Conservation (phyloP, 148 eudicot genomes). For the Nepenthes mirabilis region DNA sequence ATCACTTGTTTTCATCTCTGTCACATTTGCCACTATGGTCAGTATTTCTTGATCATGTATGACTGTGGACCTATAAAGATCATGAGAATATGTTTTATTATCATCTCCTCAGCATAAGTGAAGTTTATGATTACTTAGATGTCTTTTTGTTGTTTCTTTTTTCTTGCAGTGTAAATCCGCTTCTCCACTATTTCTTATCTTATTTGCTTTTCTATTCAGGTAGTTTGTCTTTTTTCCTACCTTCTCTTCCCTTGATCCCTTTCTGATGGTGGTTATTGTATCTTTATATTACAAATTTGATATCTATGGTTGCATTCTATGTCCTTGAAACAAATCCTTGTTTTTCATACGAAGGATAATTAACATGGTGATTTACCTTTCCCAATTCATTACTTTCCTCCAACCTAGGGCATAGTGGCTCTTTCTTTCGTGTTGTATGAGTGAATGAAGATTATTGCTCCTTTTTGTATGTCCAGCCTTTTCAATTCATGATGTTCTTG, state of each 20-base stretch:
- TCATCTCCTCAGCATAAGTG: background rate
- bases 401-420: too few relatives aligned
- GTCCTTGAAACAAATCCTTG: too few relatives aligned
- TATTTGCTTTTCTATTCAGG: slow-evolving; percentile 99
- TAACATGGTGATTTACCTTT: too few relatives aligned
- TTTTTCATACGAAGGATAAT: too few relatives aligned
- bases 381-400: too few relatives aligned
- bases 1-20: slow-evolving; percentile 97
- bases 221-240: slow-evolving; percentile 11
- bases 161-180: slow-evolving; percentile 96
- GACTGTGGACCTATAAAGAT: background rate
- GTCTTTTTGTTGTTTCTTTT: slow-evolving; percentile 4
- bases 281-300: too few relatives aligned
- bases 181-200: slow-evolving; percentile 82
- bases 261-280: too few relatives aligned
- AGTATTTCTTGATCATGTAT: slow-evolving; percentile 14
- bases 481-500: too few relatives aligned
- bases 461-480: too few relatives aligned
- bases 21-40: slow-evolving; percentile 99
- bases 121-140: background rate
- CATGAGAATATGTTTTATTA: background rate
- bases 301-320: too few relatives aligned
- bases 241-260: background rate
- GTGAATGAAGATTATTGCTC: too few relatives aligned
- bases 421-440: too few relatives aligned